Evolutionary conservation across 2,329 filamentous ascomycete genomes (phyloP), one percentile per base, ranked within the genome.

Genomic region (Colletotrichum sp.): DNA sequence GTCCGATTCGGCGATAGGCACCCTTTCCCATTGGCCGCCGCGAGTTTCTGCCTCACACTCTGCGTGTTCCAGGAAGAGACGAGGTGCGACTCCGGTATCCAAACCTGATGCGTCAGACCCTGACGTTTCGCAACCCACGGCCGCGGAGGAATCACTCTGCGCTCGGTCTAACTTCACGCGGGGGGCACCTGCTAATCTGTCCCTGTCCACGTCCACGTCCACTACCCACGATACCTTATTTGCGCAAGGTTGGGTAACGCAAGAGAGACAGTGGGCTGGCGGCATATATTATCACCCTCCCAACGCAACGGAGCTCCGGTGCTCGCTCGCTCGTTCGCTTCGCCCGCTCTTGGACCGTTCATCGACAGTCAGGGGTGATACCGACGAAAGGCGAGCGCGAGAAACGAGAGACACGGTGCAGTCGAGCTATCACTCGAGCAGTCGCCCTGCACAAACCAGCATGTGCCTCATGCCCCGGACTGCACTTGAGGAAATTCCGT

Each of bases 1-100:
- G 77, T 77, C 75, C 77, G 75, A 76, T 77, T 77, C 77, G 75
- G 77, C 71, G 68, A 75, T 75, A 76, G 72, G 68, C 68, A 77
- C 64, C 59, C 18, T 57, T 62, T 68, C 71, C 75, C 49, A 78
- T 77, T 78, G 77, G 77, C 60, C 65, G 62, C 60, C 64, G 65
- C 30, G 26, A 28, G 60, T 75, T 69, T 74, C 70, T 72, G 71
- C 76, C 77, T 77, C 77, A 78, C 71, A 78, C 77, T 77, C 64
- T 71, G 68, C 30, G 62, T 71, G 77, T 78, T 76, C 75, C 77
- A 78, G 77, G 68, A 68, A 75, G 68, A 77, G 68, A 68, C 68
- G 68, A 77, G 62, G 59, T 77, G 77, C 75, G 75, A 78, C 75
- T 77, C 64, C 75, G 71, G 77, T 76, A 76, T 76, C 63, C 73